phyloP scores from a whole-genome alignment of 129 eudicot species.

The Tanacetum coccineum region DNA sequence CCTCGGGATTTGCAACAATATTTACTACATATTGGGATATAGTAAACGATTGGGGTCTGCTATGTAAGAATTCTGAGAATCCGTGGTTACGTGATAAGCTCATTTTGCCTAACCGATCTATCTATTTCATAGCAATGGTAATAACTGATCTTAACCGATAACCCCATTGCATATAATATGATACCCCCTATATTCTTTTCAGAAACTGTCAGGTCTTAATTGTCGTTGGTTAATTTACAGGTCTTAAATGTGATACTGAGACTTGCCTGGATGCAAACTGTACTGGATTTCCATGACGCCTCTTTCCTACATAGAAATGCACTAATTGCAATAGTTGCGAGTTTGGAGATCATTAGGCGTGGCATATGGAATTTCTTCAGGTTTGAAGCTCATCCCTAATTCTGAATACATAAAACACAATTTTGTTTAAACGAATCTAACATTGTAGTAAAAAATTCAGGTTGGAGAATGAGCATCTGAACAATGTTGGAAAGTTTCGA shows the following conservation, averaged over 20 bases:
- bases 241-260: slow-evolving; percentile 54
- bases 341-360: slow-evolving; percentile 66
- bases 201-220: not conserved
- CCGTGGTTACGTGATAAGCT: slow-evolving; percentile 76
- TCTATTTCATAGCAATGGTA: slow-evolving; percentile 67
- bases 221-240: slow-evolving; percentile 22
- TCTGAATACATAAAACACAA: not conserved
- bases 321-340: slow-evolving; percentile 50
- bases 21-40: slow-evolving; percentile 69
- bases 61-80: slow-evolving; percentile 42
- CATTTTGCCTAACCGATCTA: slow-evolving; percentile 35
- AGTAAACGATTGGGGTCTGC: slow-evolving; percentile 71
- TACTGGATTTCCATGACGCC: slow-evolving; percentile 40
- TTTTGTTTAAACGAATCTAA: not conserved
- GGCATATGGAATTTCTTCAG: slow-evolving; percentile 84
- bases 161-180: not conserved
- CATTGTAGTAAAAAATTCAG: slow-evolving; percentile 19
- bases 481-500: slow-evolving; percentile 59
- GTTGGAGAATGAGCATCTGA: slow-evolving; percentile 68
- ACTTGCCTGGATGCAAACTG: slow-evolving; percentile 76
- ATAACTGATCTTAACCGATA: slow-evolving; percentile 4
- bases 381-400: slow-evolving; percentile 23
- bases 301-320: slow-evolving; percentile 53
- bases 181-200: not conserved
- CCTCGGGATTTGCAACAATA: slow-evolving; percentile 54